Conservation (phyloP, 1,284 basidiomycete species). For the Boletellus sp. region DNA sequence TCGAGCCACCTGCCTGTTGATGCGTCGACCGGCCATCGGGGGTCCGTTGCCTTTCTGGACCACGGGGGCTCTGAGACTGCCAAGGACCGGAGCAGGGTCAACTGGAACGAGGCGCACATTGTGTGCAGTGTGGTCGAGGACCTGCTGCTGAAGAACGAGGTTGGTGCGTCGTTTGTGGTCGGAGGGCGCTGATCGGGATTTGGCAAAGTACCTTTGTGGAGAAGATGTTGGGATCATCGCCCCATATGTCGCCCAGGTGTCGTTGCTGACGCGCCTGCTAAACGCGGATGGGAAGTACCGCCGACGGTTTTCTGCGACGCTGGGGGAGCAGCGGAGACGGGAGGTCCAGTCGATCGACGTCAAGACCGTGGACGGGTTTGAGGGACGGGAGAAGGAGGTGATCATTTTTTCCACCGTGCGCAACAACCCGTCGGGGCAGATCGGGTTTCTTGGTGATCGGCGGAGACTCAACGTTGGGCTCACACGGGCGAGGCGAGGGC, state of each 20-base stretch:
- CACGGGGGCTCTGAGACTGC: slow-evolving; percentile 66
- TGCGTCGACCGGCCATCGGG: slow-evolving; percentile 34
- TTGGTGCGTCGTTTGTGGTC: slow-evolving; percentile 34
- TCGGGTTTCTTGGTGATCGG: slow-evolving; percentile 89
- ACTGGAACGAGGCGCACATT: slow-evolving; percentile 71
- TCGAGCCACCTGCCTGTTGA: slow-evolving; percentile 49
- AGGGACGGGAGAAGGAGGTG: slow-evolving; percentile 89
- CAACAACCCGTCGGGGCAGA: slow-evolving; percentile 68
- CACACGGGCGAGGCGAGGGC: slow-evolving; percentile 78
- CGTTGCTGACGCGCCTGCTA: slow-evolving; percentile 62
- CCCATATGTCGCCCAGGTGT: slow-evolving; percentile 82
- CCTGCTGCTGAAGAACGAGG: slow-evolving; percentile 69
- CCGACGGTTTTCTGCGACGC: slow-evolving; percentile 50
- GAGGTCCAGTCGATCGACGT: slow-evolving; percentile 71
- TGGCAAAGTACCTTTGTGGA: slow-evolving; percentile 55
- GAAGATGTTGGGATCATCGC: slow-evolving; percentile 84
- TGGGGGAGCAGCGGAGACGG: slow-evolving; percentile 63
- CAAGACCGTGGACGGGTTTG: slow-evolving; percentile 90
- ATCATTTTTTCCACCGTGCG: slow-evolving; percentile 90
- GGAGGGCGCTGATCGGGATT: slow-evolving; percentile 16
- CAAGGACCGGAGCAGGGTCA: slow-evolving; percentile 68
- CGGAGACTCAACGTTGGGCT: slow-evolving; percentile 85
- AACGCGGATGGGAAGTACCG: slow-evolving; percentile 48
- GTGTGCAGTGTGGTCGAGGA: slow-evolving; percentile 80
- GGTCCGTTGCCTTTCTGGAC: slow-evolving; percentile 75